Percentiles rank a stretch among this genome's conserved stretches.
Conservation (phyloP, 495 filamentous ascomycete genomes). For the Neurospora hispaniola region DNA sequence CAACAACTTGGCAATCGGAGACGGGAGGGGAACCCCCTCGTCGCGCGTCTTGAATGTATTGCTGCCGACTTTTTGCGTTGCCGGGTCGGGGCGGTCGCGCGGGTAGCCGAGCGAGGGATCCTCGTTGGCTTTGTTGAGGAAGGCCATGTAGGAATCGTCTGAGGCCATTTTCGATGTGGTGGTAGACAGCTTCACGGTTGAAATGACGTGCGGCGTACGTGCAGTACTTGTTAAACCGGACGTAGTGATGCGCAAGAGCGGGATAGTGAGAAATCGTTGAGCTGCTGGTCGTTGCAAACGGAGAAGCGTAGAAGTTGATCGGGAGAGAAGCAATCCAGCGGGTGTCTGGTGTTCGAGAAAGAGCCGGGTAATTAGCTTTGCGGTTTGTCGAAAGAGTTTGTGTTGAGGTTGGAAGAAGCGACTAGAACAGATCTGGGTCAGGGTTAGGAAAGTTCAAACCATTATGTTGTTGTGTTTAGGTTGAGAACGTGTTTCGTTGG, state of each 20-base stretch:
- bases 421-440: not conserved
- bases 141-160: slow-evolving; percentile 70
- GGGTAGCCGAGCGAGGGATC: slow-evolving; percentile 42
- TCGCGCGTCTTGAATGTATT: slow-evolving; percentile 41
- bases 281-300: not conserved
- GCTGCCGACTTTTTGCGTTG: not conserved
- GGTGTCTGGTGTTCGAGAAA: not conserved
- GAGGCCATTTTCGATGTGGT: slow-evolving; percentile 47
- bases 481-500: not conserved
- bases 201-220: too few relatives aligned
- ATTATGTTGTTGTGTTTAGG: slow-evolving; percentile 2
- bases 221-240: too few relatives aligned
- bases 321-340: not conserved
- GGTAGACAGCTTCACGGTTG: not conserved
- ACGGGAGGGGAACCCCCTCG: slow-evolving; percentile 42
- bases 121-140: slow-evolving; percentile 75
- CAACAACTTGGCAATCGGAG: slow-evolving; percentile 36
- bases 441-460: not conserved
- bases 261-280: not conserved
- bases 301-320: not conserved
- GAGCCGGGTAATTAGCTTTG: not conserved
- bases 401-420: not conserved
- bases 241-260: not conserved
- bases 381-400: not conserved
- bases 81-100: not conserved